A percentile compares a stretch with the other conserved stretches of the same genome.
Conservation (phyloP, 2,329 filamentous ascomycete genomes). For the Fusarium citri region DNA sequence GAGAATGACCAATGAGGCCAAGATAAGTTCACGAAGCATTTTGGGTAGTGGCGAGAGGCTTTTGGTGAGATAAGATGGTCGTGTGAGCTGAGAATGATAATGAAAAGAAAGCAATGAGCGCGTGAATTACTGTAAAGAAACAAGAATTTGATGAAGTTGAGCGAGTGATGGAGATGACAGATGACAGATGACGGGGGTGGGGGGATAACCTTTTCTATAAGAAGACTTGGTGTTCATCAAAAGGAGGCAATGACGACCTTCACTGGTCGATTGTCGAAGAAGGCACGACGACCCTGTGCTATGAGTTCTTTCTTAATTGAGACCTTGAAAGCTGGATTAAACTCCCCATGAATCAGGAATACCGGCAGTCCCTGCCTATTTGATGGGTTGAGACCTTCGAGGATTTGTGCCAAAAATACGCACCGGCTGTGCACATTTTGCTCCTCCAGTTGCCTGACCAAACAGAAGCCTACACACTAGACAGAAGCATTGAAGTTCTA, state of each 20-base stretch:
- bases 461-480: not conserved
- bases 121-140: not conserved
- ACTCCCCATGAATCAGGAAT: not conserved
- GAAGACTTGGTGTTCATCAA: not conserved
- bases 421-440: not conserved
- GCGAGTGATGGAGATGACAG: not conserved
- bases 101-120: not conserved
- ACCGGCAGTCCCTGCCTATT: not conserved
- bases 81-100: not conserved
- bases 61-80: not conserved
- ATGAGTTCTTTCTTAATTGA: not conserved
- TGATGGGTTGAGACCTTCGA: not conserved
- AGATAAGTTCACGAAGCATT: slow-evolving; percentile 17
- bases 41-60: not conserved
- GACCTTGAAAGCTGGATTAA: not conserved
- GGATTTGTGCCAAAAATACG: not conserved
- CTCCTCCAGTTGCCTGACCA: not conserved
- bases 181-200: not conserved
- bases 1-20: slow-evolving; percentile 31
- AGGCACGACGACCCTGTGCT: not conserved
- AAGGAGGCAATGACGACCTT: not conserved
- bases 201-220: not conserved
- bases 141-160: not conserved
- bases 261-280: not conserved
- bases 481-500: not conserved